Conservation (phyloP, 805 yeast species). For the Hanseniaspora hatyaiensis region DNA sequence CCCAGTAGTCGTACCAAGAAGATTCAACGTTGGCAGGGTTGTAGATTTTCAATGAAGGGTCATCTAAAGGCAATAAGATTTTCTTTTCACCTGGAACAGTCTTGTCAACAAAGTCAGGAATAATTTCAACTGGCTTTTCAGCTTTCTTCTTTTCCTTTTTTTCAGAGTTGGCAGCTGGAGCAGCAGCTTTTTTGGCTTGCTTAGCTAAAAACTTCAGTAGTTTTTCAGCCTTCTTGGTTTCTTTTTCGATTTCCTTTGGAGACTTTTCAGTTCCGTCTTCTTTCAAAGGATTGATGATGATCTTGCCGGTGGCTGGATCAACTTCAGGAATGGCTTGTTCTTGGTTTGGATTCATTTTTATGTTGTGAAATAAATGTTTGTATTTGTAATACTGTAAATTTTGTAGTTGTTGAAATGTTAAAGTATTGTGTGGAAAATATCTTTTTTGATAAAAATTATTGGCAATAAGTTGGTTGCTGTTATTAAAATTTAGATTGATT, state of each 20-base stretch:
- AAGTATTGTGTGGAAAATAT: neutral
- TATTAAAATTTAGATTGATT: neutral
- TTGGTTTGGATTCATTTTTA: conserved; percentile 14
- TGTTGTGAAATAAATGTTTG: conserved; percentile 1
- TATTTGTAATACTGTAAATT: conserved; percentile 4
- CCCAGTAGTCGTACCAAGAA: conserved; percentile 98
- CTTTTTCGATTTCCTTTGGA: conserved; percentile 74
- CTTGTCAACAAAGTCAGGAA: conserved; percentile 74
- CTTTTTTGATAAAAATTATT: neutral
- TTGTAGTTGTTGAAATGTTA: conserved; percentile 2
- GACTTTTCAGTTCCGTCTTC: conserved; percentile 46
- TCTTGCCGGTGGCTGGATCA: conserved; percentile 30
- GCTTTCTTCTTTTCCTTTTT: conserved; percentile 56
- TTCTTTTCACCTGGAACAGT: conserved; percentile 89
- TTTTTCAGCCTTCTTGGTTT: conserved; percentile 78
- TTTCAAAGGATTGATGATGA: conserved; percentile 30
- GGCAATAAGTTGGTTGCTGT: neutral
- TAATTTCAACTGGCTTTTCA: conserved; percentile 55
- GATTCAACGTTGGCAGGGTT: conserved; percentile 87
- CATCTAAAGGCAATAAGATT: conserved; percentile 71
- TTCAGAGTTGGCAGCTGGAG: conserved; percentile 31
- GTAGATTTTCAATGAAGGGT: conserved; percentile 87
- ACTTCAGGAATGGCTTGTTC: conserved; percentile 25
- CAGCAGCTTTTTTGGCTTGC: conserved; percentile 49
- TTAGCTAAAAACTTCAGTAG: conserved; percentile 77